Conservation (phyloP, 2,329 filamentous ascomycete genomes). For the Arthrocladium fulminans region DNA sequence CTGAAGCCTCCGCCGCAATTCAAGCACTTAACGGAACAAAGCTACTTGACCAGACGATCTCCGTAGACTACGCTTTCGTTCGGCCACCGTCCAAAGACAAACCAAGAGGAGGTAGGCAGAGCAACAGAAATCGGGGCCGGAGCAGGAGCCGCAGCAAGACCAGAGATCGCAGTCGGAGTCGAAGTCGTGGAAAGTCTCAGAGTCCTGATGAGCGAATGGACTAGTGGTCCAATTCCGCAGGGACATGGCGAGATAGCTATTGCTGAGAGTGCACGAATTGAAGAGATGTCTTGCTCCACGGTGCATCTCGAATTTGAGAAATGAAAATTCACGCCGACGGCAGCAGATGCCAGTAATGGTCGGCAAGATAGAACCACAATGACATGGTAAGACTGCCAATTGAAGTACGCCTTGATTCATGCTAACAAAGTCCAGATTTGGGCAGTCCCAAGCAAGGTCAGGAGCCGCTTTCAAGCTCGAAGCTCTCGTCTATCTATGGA, state of each 20-base stretch:
- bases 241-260: too few relatives aligned
- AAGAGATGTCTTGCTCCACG: neutral
- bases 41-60: conserved; percentile 56
- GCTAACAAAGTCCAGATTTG: neutral
- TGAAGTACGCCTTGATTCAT: neutral
- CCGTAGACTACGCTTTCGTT: conserved; percentile 58
- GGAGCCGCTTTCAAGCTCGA: too few relatives aligned
- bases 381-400: conserved; percentile 2
- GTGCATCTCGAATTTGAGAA: neutral
- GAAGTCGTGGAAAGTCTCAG: conserved; percentile 15
- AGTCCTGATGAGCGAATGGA: conserved; percentile 9
- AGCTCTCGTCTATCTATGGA: too few relatives aligned
- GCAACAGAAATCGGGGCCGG: conserved; percentile 35
- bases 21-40: conserved; percentile 52
- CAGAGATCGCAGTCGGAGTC: conserved; percentile 35
- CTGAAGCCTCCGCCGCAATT: conserved; percentile 55
- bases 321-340: neutral
- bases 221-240: neutral
- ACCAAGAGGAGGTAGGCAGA: conserved; percentile 29
- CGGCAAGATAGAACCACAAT: conserved; percentile 5
- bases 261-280: too few relatives aligned
- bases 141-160: conserved; percentile 39
- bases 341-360: neutral
- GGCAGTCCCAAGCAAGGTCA: too few relatives aligned
- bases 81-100: conserved; percentile 49